Percentiles rank a stretch among this genome's conserved stretches.
These are phyloP conservation scores for Pestalotiopsis sp. DNA, from an alignment of 2,329 filamentous ascomycete species.

Conservation along the genomic window DNA sequence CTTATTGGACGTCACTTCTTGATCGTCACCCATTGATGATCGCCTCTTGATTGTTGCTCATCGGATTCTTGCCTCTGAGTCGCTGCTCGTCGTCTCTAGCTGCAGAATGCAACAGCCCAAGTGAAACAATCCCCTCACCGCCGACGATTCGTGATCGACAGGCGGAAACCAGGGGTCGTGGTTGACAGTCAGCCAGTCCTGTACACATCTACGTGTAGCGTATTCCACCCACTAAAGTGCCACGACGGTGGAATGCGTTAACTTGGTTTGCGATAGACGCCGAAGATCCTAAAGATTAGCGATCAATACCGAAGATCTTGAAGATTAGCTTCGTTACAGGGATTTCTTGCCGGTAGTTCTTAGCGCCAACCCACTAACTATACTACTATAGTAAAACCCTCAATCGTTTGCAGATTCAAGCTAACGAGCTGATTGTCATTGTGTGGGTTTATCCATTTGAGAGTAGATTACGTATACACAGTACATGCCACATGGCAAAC, in stretches of 20 bases:
- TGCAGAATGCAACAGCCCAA: not conserved
- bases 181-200: not conserved
- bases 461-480: not conserved
- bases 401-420: not conserved
- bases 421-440: not conserved
- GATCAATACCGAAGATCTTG: not conserved
- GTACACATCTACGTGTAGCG: not conserved
- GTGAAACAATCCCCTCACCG: not conserved
- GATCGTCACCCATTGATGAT: not conserved
- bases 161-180: not conserved
- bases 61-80: not conserved
- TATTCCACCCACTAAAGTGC: not conserved
- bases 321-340: not conserved
- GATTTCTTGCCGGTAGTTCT: not conserved
- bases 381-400: not conserved
- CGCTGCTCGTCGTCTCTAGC: not conserved
- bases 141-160: not conserved
- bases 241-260: too few relatives aligned
- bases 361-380: not conserved
- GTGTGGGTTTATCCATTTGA: not conserved
- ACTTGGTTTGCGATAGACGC: not conserved
- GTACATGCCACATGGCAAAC: not conserved
- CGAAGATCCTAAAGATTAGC: not conserved
- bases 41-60: not conserved
- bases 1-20: not conserved